Evolutionary conservation across 2,329 filamentous ascomycete genomes (phyloP).

Genomic region (Proliferodiscus dingleyae): DNA sequence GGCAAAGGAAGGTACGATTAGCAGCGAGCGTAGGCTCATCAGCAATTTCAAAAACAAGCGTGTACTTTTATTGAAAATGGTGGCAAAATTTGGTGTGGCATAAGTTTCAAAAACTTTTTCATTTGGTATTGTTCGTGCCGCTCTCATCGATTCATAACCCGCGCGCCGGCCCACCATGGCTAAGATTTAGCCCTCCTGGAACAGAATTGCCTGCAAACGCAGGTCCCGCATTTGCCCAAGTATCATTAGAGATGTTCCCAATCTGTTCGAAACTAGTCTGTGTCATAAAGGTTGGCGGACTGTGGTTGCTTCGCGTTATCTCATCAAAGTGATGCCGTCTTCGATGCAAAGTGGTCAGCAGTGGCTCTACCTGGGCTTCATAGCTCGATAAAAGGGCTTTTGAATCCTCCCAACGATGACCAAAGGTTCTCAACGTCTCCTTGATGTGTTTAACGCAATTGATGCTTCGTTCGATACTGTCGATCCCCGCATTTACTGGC

Average conservation of each 20-base stretch:
- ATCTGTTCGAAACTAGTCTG: conserved; percentile 21
- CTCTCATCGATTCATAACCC: conserved; percentile 8
- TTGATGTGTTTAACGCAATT: conserved; percentile 50
- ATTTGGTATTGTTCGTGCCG: neutral
- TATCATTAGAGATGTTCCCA: conserved; percentile 14
- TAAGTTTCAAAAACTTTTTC: no score
- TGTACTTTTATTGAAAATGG: neutral
- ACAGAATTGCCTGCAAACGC: conserved; percentile 14
- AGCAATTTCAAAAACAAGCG: no score
- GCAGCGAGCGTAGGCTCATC: no score
- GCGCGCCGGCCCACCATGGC: conserved; percentile 10
- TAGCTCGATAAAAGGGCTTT: conserved; percentile 50
- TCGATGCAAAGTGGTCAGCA: conserved; percentile 38
- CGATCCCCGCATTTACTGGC: conserved; percentile 36
- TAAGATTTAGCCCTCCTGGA: conserved; percentile 6
- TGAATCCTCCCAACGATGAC: conserved; percentile 55
- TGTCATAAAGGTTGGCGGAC: conserved; percentile 18
- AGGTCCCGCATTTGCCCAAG: conserved; percentile 18
- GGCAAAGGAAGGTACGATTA: no score
- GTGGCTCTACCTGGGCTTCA: conserved; percentile 33
- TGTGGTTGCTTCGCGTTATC: conserved; percentile 18
- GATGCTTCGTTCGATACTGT: conserved; percentile 52
- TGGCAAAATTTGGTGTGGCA: neutral
- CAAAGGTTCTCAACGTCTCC: conserved; percentile 51
- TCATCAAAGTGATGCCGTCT: conserved; percentile 31